Evolutionary conservation across 2,329 filamentous ascomycete genomes (phyloP).

Genomic region (Aspergillus aculeatus): DNA sequence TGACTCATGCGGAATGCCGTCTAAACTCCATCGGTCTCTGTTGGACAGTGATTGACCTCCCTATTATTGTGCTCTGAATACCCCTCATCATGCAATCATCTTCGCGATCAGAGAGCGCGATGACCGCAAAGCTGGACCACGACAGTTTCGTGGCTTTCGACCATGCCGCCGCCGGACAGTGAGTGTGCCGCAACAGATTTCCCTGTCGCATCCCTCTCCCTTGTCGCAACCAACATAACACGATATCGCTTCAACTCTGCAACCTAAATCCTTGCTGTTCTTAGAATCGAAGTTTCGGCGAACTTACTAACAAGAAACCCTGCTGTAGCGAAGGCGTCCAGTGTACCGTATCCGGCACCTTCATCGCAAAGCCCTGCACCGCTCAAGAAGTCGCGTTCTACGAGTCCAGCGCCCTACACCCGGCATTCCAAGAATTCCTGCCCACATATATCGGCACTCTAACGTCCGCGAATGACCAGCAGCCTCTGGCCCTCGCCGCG

Average conservation of each 20-base stretch:
- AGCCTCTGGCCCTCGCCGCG: conserved; percentile 42
- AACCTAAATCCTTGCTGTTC: not conserved
- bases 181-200: conserved; percentile 27
- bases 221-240: not conserved
- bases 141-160: conserved; percentile 46
- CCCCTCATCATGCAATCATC: conserved; percentile 32
- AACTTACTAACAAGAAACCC: not conserved
- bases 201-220: not conserved
- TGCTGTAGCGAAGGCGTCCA: conserved; percentile 77
- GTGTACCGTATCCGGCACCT: conserved; percentile 74
- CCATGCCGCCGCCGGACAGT: conserved; percentile 51
- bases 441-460: conserved; percentile 82
- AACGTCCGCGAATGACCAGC: conserved; percentile 57
- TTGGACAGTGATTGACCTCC: conserved; percentile 6
- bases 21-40: conserved; percentile 5
- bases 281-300: not conserved
- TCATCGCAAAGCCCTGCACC: conserved; percentile 95
- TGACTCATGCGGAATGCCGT: conserved; percentile 20
- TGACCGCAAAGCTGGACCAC: conserved; percentile 36
- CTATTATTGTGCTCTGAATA: not conserved
- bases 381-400: conserved; percentile 86
- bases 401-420: conserved; percentile 68
- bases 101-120: conserved; percentile 33
- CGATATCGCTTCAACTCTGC: not conserved
- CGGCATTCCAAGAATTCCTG: conserved; percentile 75